phyloP scores from a whole-genome alignment of 768 basidiomycete genomes.

The Lactarius quietus region DNA sequence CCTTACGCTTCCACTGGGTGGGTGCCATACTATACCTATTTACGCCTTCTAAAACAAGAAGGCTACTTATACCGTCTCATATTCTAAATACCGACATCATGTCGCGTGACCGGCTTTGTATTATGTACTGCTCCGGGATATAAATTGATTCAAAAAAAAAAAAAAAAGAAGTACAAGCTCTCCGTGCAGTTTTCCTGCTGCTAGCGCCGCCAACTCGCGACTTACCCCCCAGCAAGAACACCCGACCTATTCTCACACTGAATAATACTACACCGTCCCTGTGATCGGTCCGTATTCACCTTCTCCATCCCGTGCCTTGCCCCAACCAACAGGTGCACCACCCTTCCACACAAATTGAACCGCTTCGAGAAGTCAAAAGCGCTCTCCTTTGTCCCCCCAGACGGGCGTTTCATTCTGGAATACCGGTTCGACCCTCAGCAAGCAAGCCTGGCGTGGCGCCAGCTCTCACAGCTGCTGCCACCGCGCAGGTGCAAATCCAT shows the following conservation, averaged over 20 bases:
- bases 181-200: conserved; percentile 45
- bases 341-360: conserved; percentile 50
- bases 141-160: too few relatives aligned
- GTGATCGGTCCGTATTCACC: conserved; percentile 63
- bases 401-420: conserved; percentile 83
- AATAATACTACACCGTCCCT: too few relatives aligned
- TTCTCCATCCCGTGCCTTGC: background rate
- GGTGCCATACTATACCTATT: too few relatives aligned
- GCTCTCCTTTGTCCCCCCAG: conserved; percentile 91
- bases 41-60: too few relatives aligned
- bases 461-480: conserved; percentile 33
- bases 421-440: conserved; percentile 62
- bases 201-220: background rate
- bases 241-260: conserved; percentile 64
- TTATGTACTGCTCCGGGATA: too few relatives aligned
- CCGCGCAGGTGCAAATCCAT: conserved; percentile 31
- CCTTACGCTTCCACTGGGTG: too few relatives aligned
- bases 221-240: conserved; percentile 49
- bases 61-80: too few relatives aligned
- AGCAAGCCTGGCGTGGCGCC: conserved; percentile 36
- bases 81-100: too few relatives aligned
- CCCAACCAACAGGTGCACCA: background rate
- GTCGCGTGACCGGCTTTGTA: too few relatives aligned
- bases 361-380: conserved; percentile 73
- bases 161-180: conserved; percentile 68